Percentiles rank a stretch among this genome's conserved stretches.
Evolutionary conservation across 2,329 filamentous ascomycete species (phyloP).

Genomic region (Penicillium sp.): DNA sequence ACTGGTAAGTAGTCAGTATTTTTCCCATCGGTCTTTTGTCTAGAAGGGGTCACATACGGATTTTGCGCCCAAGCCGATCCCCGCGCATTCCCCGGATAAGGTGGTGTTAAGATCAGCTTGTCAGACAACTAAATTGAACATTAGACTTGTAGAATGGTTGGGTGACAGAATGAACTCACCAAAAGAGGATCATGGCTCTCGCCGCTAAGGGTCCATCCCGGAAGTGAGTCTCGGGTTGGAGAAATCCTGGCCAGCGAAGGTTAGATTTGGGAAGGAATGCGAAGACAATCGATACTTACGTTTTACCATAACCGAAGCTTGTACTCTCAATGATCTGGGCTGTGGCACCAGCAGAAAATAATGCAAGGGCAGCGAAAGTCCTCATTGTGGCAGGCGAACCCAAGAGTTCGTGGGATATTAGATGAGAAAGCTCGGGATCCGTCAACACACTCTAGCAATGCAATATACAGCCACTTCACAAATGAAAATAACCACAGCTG

Average conservation of each 20-base stretch:
- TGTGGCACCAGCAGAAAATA: slow-evolving; percentile 51
- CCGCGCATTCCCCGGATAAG: slow-evolving; percentile 78
- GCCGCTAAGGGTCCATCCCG: slow-evolving; percentile 55
- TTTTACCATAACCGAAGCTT: slow-evolving; percentile 71
- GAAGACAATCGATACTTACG: slow-evolving; percentile 43
- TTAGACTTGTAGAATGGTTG: slow-evolving; percentile 12
- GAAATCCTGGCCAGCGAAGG: slow-evolving; percentile 56
- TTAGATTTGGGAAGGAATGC: slow-evolving; percentile 1
- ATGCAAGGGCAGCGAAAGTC: slow-evolving; percentile 40
- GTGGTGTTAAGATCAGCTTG: slow-evolving; percentile 86
- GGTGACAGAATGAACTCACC: slow-evolving; percentile 27
- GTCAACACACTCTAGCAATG: slow-evolving; percentile 1
- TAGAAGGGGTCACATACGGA: slow-evolving; percentile 34
- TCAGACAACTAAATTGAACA: slow-evolving; percentile 64
- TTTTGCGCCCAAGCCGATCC: slow-evolving; percentile 77
- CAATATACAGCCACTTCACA: slow-evolving; percentile 2
- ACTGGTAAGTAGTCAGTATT: slow-evolving; percentile 28
- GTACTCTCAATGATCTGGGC: slow-evolving; percentile 69
- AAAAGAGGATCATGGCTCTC: slow-evolving; percentile 57
- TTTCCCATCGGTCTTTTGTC: neutral
- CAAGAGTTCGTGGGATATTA: too few species aligned
- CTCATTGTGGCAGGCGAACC: slow-evolving; percentile 37
- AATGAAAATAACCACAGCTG: neutral
- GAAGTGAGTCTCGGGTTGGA: slow-evolving; percentile 48
- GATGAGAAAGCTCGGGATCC: too few species aligned